Base-by-base conservation (phyloP, 192 early-diverging fungal species). In the Coemansia sp. region DNA sequence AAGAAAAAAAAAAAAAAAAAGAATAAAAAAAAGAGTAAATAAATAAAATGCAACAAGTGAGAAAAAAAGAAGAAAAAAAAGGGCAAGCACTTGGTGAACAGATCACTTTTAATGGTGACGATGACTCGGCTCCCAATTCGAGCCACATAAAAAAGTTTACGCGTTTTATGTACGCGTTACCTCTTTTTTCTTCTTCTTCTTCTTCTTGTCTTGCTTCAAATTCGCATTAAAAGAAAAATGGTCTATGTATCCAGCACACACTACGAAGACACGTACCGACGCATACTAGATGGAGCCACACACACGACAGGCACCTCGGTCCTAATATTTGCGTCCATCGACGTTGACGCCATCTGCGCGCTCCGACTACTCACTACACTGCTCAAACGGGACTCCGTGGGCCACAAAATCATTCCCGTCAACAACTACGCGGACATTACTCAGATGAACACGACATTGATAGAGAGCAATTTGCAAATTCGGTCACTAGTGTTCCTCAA, bases 281-380 rank as follows among this genome's bases (percentile, higher is more conserved):
- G 80, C 29, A 80, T 90, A 34, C 59, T 80, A 14, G 68, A 73
- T 9, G 76, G 82, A 11, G 68, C 86, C 2, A 39, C 31, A 11
- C 48, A 42, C 29, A 45, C 57, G 44, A 21, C 34, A 14, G 63
- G 75, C 31, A 78, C 85, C 2, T 81, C 88, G 0, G 85, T 90
- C 17, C 73, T 94, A 12, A 74, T 94, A 44, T 93, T 95, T 72
- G 93, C 90, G 5, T 77, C 90, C 0, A 75, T 87, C 9, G 94
- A 96, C 78, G 88, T 87, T 5, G 95, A 96, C 80, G 85, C 89
- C 5, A 77, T 96, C 11, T 96, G 95, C 78, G 92, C 89, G 6
- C 85, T 87, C 70, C 89, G 89, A 64, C 93, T 94, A 62, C 80
- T 95, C 21, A 87, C 88, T 85, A 78, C 81, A 0, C 86, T 97